Conservation (phyloP, 1,284 basidiomycete species). For the Anthracocystis panici-leucophaei region DNA sequence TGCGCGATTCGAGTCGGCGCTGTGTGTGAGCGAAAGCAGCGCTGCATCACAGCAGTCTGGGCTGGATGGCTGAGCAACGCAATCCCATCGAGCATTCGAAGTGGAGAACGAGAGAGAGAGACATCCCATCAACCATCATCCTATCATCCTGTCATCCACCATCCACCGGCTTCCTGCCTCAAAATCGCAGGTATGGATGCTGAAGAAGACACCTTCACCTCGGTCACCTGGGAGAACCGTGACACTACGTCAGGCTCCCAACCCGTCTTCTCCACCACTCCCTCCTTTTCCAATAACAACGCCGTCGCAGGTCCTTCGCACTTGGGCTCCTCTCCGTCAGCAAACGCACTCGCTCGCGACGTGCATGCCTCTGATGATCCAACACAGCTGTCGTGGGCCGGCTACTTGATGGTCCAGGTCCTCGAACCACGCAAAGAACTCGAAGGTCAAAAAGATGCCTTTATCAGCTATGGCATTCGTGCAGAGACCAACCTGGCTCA, state of each 20-base stretch:
- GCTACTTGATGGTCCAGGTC: conserved; percentile 76
- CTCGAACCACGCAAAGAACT: conserved; percentile 94
- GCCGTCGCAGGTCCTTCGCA: conserved; percentile 33
- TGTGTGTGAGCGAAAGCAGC: conserved; percentile 1
- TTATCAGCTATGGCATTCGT: conserved; percentile 91
- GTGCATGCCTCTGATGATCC: conserved; percentile 27
- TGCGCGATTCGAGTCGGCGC: conserved; percentile 13
- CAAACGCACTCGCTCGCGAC: conserved; percentile 25
- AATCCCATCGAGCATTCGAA: neutral
- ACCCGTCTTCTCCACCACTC: conserved; percentile 31
- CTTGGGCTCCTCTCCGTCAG: conserved; percentile 14
- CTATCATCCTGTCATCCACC: neutral
- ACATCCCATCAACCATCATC: neutral
- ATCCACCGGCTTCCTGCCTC: neutral
- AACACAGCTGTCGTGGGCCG: conserved; percentile 54
- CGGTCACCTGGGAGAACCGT: conserved; percentile 62
- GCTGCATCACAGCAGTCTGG: conserved; percentile 9
- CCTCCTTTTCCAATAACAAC: conserved; percentile 23
- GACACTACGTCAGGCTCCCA: conserved; percentile 36
- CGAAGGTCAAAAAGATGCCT: conserved; percentile 88
- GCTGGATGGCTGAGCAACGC: conserved; percentile 4
- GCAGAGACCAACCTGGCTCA: conserved; percentile 87
- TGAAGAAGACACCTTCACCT: conserved; percentile 64
- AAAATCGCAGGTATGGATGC: conserved; percentile 26
- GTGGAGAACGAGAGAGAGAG: conserved; percentile 9